These are phyloP conservation scores for Hypoxylon trugodes DNA, from an alignment of 495 filamentous ascomycete species.

Conservation along the genomic window DNA sequence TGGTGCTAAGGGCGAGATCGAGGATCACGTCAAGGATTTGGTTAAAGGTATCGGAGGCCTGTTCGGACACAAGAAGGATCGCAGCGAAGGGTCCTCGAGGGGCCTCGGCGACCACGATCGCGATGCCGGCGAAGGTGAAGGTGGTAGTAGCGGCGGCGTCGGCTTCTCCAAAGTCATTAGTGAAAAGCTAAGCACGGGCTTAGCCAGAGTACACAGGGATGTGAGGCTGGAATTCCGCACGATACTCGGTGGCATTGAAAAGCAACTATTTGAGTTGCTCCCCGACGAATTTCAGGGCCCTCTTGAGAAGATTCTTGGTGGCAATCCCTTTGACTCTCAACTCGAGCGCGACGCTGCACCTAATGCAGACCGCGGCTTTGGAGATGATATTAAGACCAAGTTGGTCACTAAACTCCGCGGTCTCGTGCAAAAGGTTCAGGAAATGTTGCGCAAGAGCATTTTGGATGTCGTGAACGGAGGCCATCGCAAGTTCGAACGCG, in stretches of 20 bases:
- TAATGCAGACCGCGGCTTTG: background rate
- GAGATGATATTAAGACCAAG: background rate
- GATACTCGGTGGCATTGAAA: background rate
- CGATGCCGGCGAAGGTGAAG: background rate
- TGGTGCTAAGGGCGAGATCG: background rate
- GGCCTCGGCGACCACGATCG: background rate
- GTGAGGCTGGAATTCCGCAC: background rate
- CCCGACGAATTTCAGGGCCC: background rate
- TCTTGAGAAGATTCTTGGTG: conserved; percentile 4
- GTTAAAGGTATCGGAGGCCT: background rate
- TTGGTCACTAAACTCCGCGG: background rate
- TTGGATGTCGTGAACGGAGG: background rate
- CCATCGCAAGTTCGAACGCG: background rate
- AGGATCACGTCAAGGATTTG: background rate
- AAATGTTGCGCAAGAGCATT: background rate
- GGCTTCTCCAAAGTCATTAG: background rate
- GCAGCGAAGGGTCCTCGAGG: background rate
- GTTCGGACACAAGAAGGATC: background rate
- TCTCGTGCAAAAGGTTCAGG: conserved; percentile 1
- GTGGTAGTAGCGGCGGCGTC: background rate
- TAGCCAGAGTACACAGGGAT: background rate
- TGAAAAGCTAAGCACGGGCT: background rate
- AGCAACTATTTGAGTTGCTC: background rate
- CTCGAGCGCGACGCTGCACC: background rate
- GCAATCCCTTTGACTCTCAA: background rate